Conservation (phyloP, 2,329 filamentous ascomycete genomes). For the Colletotrichum lindemuthianum region DNA sequence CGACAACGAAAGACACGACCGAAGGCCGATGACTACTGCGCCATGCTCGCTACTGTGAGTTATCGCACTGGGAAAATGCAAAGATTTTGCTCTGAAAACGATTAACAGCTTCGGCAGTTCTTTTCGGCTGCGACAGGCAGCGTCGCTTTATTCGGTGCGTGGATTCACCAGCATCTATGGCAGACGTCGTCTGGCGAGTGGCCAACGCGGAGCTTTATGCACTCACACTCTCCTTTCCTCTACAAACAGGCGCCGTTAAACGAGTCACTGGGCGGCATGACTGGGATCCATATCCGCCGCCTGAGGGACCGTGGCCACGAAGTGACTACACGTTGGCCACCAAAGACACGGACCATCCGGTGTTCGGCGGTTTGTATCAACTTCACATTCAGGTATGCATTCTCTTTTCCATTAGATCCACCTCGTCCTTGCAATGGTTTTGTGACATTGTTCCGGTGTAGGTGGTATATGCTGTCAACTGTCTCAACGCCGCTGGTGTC, state of each 20-base stretch:
- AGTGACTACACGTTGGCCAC: conserved; percentile 10
- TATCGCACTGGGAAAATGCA: background rate
- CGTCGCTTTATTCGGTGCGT: conserved; percentile 8
- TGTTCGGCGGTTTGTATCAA: background rate
- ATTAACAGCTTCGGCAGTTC: background rate
- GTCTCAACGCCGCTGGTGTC: conserved; percentile 10
- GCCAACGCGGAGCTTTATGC: too few relatives aligned
- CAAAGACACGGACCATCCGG: conserved; percentile 15
- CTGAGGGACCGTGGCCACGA: conserved; percentile 18
- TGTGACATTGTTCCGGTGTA: background rate
- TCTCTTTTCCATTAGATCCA: too few relatives aligned
- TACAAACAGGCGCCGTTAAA: background rate
- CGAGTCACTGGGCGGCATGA: conserved; percentile 21
- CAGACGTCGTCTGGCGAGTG: background rate
- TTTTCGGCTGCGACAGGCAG: conserved; percentile 4
- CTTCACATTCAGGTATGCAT: background rate
- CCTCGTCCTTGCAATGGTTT: background rate
- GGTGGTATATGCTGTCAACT: conserved; percentile 4
- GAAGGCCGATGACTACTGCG: conserved; percentile 15
- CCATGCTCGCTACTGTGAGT: conserved; percentile 16
- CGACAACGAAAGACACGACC: conserved; percentile 4
- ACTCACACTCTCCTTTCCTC: background rate
- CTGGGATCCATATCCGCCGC: conserved; percentile 19
- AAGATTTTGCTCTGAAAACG: background rate
- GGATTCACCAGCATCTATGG: background rate